A percentile compares a stretch with the other conserved stretches of the same genome.
phyloP scores from a whole-genome alignment of 2,329 filamentous ascomycete genomes.

The Diaporthe velutina region DNA sequence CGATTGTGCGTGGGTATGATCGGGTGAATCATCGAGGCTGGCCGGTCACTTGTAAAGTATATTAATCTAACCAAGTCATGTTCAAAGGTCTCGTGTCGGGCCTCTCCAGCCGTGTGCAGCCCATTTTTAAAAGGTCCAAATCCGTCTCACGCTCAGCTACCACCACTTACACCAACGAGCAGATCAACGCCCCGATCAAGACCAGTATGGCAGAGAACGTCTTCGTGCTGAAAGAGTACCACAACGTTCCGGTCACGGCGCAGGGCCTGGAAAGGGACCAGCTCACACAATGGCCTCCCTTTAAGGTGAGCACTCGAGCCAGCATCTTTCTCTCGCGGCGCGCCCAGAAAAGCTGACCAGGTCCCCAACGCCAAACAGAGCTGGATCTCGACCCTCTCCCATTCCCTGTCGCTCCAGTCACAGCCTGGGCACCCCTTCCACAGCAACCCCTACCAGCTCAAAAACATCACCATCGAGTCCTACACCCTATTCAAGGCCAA shows the following conservation, averaged over 20 bases:
- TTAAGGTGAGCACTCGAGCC: slow-evolving; percentile 55
- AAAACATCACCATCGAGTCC: slow-evolving; percentile 64
- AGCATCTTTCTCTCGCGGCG: background rate
- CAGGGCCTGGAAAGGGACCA: slow-evolving; percentile 60
- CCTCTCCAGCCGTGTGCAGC: background rate
- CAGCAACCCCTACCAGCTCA: slow-evolving; percentile 64
- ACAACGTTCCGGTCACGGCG: slow-evolving; percentile 56
- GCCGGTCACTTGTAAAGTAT: too few species aligned
- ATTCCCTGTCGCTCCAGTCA: slow-evolving; percentile 61
- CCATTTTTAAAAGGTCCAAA: background rate
- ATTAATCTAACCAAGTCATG: background rate
- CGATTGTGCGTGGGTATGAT: background rate
- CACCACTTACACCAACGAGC: background rate
- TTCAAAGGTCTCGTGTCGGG: background rate
- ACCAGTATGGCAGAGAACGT: slow-evolving; percentile 40
- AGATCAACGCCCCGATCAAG: background rate
- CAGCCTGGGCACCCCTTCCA: slow-evolving; percentile 64
- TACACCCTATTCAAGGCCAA: slow-evolving; percentile 63
- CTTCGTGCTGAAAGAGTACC: slow-evolving; percentile 53
- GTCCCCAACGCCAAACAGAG: slow-evolving; percentile 48
- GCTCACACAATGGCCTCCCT: slow-evolving; percentile 62
- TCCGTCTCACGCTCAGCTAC: background rate
- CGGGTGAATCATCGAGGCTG: background rate
- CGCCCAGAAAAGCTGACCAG: slow-evolving; percentile 29
- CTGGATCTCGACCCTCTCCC: slow-evolving; percentile 62